phyloP scores from a whole-genome alignment of 495 filamentous ascomycete genomes.

The Podospora pseudopauciseta region DNA sequence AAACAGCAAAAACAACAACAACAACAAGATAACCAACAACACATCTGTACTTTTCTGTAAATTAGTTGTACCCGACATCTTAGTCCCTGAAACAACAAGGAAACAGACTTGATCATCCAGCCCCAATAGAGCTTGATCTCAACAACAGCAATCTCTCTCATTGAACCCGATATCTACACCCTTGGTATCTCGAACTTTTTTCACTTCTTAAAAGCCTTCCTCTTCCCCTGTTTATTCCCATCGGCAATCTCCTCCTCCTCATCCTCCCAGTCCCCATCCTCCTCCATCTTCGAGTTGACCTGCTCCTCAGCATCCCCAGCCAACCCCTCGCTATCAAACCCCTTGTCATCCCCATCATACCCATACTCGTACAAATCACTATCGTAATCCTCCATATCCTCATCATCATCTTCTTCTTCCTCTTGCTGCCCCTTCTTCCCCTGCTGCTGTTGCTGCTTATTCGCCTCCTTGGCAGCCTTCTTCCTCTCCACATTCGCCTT shows the following conservation, averaged over 20 bases:
- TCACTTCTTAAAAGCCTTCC: conserved; percentile 19
- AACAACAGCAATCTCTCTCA: background rate
- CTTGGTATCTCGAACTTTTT: background rate
- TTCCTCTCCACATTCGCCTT: conserved; percentile 86
- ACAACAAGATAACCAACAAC: background rate
- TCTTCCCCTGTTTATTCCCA: conserved; percentile 19
- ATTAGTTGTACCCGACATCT: background rate
- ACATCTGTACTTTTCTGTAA: background rate
- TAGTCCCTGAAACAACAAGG: background rate
- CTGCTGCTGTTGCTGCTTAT: conserved; percentile 43
- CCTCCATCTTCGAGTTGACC: conserved; percentile 51
- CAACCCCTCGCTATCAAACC: conserved; percentile 51
- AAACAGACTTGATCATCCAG: background rate
- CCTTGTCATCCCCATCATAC: conserved; percentile 34
- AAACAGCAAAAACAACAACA: background rate
- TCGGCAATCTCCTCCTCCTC: conserved; percentile 46
- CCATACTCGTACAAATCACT: conserved; percentile 47
- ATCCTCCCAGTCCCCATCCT: conserved; percentile 52
- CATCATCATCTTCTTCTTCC: conserved; percentile 58
- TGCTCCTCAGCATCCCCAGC: conserved; percentile 60
- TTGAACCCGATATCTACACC: too few relatives aligned
- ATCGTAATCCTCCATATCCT: conserved; percentile 55
- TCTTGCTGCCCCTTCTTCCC: conserved; percentile 55
- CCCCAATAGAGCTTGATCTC: background rate
- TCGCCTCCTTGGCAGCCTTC: conserved; percentile 51